Base-by-base conservation (phyloP, 1,139 yeast genomes). In the Lodderomyces oxycetoniae region DNA sequence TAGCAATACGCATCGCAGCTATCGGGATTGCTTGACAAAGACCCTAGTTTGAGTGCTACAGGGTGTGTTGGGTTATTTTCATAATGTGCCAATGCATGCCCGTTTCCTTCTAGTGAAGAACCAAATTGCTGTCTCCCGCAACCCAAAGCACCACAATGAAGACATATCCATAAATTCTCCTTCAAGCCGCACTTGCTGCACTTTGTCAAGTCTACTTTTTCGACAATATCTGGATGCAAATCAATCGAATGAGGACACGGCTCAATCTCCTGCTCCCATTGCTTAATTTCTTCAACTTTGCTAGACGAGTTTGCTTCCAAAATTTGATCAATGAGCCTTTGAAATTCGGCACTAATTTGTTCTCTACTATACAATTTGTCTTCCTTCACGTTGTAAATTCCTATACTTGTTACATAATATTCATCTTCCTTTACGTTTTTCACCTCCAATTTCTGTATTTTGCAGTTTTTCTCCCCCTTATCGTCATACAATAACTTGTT, bases 111-210 rank as follows among this genome's bases (percentile, higher is more conserved):
- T 20, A 87, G 76, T n/a, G 87, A 80, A 10, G 70, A 63, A 21
- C 97, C 98, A 50, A 84, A 86, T 56, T 91, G 98, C 24, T 79
- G 79, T 45, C 99, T 70, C 10, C 95, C 94, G 61, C 97, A 89
- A 0, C 96, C 96, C 19, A 87, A 67, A 43, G 78, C 75, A 0
- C 97, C 96, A 62, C 97, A 89, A 11, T 86, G 77, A 25, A 89
- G 63, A 57, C 97, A 89, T 8, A 87, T 80, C 97, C 97, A 89
- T 17, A 88, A 61, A 55, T 86, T 86, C 19, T 78, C 79, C 8
- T 60, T 53, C n/a, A 77, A 63, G 0, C 74, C 77, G 59, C 96
- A 87, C 14, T 62, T 61, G 3, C 58, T 45, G 59, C 96, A 85
- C 37, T 74, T 62, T 24, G 71, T 69, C 6, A 11, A 27, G 0